Base-by-base conservation (phyloP, 2,329 filamentous ascomycete genomes). In the Colletotrichum sp. region DNA sequence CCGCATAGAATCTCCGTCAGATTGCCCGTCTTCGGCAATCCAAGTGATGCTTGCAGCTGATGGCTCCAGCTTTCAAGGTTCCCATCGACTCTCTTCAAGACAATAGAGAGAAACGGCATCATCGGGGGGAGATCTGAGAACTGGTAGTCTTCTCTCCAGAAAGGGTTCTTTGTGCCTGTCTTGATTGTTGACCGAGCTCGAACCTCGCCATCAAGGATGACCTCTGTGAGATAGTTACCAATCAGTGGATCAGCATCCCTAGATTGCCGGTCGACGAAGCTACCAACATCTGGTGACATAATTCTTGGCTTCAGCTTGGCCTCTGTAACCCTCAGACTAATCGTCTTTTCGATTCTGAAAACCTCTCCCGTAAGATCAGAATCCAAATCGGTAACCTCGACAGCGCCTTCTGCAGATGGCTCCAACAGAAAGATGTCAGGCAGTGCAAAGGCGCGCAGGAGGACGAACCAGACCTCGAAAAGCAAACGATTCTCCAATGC, bases 391-490 rank as follows among this genome's bases (percentile, higher is more conserved):
- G 78, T 82, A 74, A 85, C 80, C 65, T 86, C 84, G 7, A 86
- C 80, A 4, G 81, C 78, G 18, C 86, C 80, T 74, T 89, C 89
- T 32, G 83, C 83, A 18, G 85, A 84, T 15, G 86, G 81, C 12
- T 91, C 88, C 18, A 92, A 82, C 3, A 93, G 95, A 82, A 98
- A 99, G 15, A 99, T 89, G 80, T 98, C 96, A 0, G 97, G 96
- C 61, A 98, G 93, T 1, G 96, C 95, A 83, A 98, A 98, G 1
- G 96, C 96, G 77, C 96, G 92, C 34, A 99, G 85, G 12, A 99
- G 87, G 8, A 98, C 96, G 80, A 98, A 96, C 97, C 97, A 99
- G 15, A 98, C 97, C 83, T 99, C 97, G 80, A 98, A 98, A n/a
- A 98, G 88, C 8, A 98, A 92, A 57, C 96, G 92, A 30, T 92